phyloP scores from a whole-genome alignment of 2,329 filamentous ascomycete genomes.

The Monilinia polystroma region DNA sequence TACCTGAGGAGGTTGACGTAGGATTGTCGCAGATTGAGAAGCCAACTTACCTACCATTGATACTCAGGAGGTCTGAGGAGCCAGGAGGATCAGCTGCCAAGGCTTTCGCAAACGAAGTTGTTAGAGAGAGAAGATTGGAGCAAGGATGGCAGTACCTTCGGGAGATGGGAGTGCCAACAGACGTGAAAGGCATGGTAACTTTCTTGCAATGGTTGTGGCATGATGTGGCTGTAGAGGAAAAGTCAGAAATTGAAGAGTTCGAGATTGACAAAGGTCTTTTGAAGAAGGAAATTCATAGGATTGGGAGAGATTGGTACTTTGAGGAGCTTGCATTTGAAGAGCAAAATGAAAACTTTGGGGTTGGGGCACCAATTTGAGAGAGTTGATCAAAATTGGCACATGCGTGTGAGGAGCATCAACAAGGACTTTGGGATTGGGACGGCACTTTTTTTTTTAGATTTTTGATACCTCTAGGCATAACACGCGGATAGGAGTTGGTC shows the following conservation, averaged over 20 bases:
- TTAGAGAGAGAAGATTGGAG: conserved; percentile 28
- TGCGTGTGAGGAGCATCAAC: too few relatives aligned
- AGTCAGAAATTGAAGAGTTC: background rate
- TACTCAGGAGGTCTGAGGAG: background rate
- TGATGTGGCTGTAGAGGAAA: conserved; percentile 4
- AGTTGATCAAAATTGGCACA: too few relatives aligned
- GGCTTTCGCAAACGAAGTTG: conserved; percentile 26
- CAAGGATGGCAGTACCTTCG: conserved; percentile 24
- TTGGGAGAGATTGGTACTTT: conserved; percentile 13
- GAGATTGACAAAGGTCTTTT: background rate
- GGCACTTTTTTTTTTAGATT: too few relatives aligned
- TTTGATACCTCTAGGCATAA: too few relatives aligned
- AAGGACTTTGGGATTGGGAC: too few relatives aligned
- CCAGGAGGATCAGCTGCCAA: conserved; percentile 19
- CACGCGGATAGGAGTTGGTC: too few relatives aligned
- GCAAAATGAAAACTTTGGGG: background rate
- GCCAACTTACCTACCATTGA: background rate
- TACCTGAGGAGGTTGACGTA: background rate
- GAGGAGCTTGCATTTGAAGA: background rate
- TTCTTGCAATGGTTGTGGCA: conserved; percentile 8
- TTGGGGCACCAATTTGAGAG: background rate
- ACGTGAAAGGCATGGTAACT: background rate
- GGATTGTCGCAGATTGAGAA: background rate
- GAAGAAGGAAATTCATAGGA: background rate
- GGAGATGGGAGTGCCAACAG: background rate